Conservation (phyloP, 2,329 filamentous ascomycete genomes). For the Fusarium concolor region DNA sequence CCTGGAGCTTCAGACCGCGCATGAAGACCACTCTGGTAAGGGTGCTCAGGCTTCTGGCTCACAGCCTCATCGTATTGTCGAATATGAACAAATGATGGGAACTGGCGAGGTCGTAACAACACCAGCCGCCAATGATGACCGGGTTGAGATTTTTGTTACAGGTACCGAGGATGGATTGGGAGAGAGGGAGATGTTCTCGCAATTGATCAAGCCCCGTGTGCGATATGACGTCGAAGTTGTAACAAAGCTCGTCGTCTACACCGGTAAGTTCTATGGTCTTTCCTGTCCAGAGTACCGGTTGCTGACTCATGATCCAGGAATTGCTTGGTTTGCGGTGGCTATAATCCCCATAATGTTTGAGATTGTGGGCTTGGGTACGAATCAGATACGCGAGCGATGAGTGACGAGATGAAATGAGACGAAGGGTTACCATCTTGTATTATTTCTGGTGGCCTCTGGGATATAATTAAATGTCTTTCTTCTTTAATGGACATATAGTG, state of each 20-base stretch:
- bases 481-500: constrained; percentile 40
- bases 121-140: constrained; percentile 46
- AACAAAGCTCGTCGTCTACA: constrained; percentile 94
- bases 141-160: constrained; percentile 51
- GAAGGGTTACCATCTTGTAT: constrained; percentile 1
- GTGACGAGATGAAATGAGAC: constrained; percentile 30
- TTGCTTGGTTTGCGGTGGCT: constrained; percentile 83
- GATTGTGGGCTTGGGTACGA: constrained; percentile 63
- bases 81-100: constrained; percentile 81
- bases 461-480: constrained; percentile 35
- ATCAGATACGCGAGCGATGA: constrained; percentile 48
- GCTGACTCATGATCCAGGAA: constrained; percentile 65
- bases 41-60: constrained; percentile 58
- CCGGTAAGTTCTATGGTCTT: constrained; percentile 65
- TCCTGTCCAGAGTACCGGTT: neutral
- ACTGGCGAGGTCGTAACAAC: constrained; percentile 64
- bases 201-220: constrained; percentile 86
- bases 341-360: constrained; percentile 80
- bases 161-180: constrained; percentile 64
- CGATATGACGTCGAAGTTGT: constrained; percentile 99
- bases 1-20: constrained; percentile 55
- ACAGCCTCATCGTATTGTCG: constrained; percentile 64
- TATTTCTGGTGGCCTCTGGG: constrained; percentile 15
- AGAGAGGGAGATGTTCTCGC: constrained; percentile 85
- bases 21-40: constrained; percentile 54